Base-by-base conservation (phyloP, 495 filamentous ascomycete genomes). In the Hyaloscypha finlandica region DNA sequence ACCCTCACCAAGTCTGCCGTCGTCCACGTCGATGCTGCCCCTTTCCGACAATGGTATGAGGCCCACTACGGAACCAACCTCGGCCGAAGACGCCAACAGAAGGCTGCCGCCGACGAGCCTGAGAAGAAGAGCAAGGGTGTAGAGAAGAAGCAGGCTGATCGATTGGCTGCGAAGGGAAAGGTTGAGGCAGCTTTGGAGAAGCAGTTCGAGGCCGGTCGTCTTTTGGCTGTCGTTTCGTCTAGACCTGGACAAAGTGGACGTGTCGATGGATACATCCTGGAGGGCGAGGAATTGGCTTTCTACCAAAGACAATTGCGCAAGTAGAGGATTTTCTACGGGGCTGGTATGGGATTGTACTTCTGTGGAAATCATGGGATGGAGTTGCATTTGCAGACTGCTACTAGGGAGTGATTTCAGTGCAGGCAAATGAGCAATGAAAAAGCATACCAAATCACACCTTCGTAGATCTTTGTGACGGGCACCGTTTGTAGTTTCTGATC, bases 31-130 rank as follows among this genome's bases (percentile, higher is more conserved):
- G 95, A 99, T 81, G 96, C 96, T 70, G 92, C 94, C 60, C 95
- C 95, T 71, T 99, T 99, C 91, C 85, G 95, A 78, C 96, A 98
- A 86, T 99, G 95, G 95, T 99, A 96, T 81, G 95, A 99, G 88
- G 92, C 95, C 68, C 96, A 99, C 89, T 99, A 99, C 85, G 95
- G 95, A 77, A 86, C 90, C 80, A 72, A 83, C 71, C 80, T 99
- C 66, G 95, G 95, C 75, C 90, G 95, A 74, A 88, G 92, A 79
- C 91, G 94, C 83, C 94, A 97, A 85, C 83, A 88, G 77, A 92
- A 93, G 85, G 80, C 84, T 69, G 78, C 78, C 65, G 84, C 85
- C 69, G 84, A 84, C 71, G 77, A 85, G 72, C 89, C 91, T 79
- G 90, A 89, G 72, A 94, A 93, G 90, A 94, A 94, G 90, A 91